Evolutionary conservation across 371 early-diverging fungal genomes (phyloP).

Genomic region (Zopfochytrium polystomum): DNA sequence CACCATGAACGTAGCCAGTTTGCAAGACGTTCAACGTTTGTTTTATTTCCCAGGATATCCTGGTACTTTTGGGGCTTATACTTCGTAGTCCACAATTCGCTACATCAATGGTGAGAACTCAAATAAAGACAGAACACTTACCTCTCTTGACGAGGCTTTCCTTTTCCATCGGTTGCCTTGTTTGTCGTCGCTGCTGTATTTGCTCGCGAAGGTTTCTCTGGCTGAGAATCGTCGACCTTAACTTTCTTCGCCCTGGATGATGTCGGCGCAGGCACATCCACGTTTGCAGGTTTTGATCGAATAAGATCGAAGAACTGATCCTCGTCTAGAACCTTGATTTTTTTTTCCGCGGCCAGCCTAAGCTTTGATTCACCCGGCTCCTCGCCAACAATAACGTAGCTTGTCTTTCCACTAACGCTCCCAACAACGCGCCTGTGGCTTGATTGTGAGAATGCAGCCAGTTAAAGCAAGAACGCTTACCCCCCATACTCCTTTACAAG

Average conservation of each 20-base stretch:
- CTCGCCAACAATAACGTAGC: slow-evolving; percentile 84
- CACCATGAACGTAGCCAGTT: slow-evolving; percentile 77
- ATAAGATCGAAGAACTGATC: slow-evolving; percentile 84
- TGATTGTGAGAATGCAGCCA: background rate
- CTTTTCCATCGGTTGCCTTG: too few species aligned
- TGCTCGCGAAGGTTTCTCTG: too few species aligned
- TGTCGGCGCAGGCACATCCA: slow-evolving; percentile 24
- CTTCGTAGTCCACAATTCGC: slow-evolving; percentile 93
- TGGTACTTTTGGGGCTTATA: slow-evolving; percentile 80
- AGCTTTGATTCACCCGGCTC: slow-evolving; percentile 93
- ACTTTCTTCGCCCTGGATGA: background rate
- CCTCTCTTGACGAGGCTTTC: too few species aligned
- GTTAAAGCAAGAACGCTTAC: slow-evolving; percentile 33
- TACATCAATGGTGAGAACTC: too few species aligned
- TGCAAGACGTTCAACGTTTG: slow-evolving; percentile 62
- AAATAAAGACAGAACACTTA: too few species aligned
- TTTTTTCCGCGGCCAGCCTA: slow-evolving; percentile 73
- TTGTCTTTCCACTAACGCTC: slow-evolving; percentile 84
- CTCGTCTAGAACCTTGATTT: slow-evolving; percentile 80
- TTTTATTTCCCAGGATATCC: slow-evolving; percentile 94
- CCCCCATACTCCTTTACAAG: slow-evolving; percentile 90
- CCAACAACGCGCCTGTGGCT: slow-evolving; percentile 72
- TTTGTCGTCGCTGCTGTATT: too few species aligned
- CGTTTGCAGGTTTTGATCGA: slow-evolving; percentile 49
- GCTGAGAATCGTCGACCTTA: too few species aligned